Evolutionary conservation across 1,284 basidiomycete genomes (phyloP), one percentile per base, ranked within the genome.

Genomic region (Cerrena zonata): DNA sequence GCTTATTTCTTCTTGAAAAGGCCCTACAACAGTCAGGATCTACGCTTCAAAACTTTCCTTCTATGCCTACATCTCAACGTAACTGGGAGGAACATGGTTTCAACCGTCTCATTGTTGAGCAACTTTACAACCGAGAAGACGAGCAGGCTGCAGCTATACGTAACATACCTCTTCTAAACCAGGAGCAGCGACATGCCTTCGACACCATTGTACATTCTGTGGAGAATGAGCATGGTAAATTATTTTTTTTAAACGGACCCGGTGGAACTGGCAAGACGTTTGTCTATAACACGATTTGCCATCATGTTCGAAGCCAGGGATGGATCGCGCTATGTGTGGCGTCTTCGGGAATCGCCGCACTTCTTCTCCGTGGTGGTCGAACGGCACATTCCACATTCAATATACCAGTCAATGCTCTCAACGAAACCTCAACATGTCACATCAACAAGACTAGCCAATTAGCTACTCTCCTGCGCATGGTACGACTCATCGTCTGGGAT

Each of bases 241-340:
- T 54, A 0, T 77, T 76, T 56, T 79, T 78, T 52, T 49, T 80
- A 10, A 58, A 76, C 50, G 74, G 76, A 40, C 60, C 68, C 23
- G 77, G 70, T 38, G 76, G 77, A 0, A 70, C 68, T 47, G 76
- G 77, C 2, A 81, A 80, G 55, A 80, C 76, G 0, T 80, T 68
- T 57, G 36, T 78, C 0, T 71, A 71, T 50, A 74, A 70, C 5
- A 66, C 71, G 0, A 47, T 80, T 22, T 66, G 67, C 50, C 43
- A 62, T 47, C 37, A 50, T 4, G 15, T 78, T 2, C 58, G 63
- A 15, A 47, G 53, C 12, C 53, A 63, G 24, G 61, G 59, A 0
- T 19, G 52, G 11, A 67, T 77, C 55, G 66, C 73, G 0, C 60
- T 79, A 0, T 75, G 69, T 64, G 71, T 70, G 5, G 69, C 75